These are phyloP conservation scores for Pleodorina starrii DNA, from an alignment of 139 green algal species.

Conservation along the genomic window DNA sequence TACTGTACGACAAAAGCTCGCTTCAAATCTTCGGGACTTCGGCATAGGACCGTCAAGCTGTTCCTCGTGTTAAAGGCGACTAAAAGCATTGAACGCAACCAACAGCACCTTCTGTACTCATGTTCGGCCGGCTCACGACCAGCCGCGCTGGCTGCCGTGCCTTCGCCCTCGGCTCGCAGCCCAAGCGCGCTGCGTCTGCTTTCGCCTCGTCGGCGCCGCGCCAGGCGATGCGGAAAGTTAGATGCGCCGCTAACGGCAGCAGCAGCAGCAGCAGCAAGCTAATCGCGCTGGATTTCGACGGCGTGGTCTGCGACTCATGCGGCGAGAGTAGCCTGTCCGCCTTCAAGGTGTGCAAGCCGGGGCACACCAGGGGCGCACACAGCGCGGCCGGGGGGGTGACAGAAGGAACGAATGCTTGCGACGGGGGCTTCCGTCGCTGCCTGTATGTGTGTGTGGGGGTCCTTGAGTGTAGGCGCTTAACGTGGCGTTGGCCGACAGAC, in stretches of 20 bases:
- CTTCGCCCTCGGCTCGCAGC: not conserved
- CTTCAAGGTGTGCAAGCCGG: constrained; percentile 80
- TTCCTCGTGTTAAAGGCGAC: too few relatives aligned
- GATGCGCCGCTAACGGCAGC: not conserved
- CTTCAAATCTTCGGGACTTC: not conserved
- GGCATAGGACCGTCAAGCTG: too few relatives aligned
- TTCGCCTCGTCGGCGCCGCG: not conserved
- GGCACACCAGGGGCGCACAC: not conserved
- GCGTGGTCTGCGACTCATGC: constrained; percentile 95
- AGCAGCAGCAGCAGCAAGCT: too few relatives aligned
- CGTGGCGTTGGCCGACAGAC: too few relatives aligned
- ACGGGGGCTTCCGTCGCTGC: too few relatives aligned
- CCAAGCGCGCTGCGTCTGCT: not conserved
- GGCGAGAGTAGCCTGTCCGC: constrained; percentile 93
- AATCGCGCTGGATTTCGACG: constrained; percentile 97
- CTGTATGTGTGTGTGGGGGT: too few relatives aligned
- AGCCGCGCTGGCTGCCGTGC: not conserved
- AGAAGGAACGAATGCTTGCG: too few relatives aligned
- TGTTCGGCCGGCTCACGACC: not conserved
- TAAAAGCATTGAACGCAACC: too few relatives aligned
- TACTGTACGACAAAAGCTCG: not conserved
- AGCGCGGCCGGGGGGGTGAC: too few relatives aligned
- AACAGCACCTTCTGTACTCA: not conserved
- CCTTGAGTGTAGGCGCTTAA: not conserved
- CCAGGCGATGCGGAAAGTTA: not conserved